Percentiles rank a stretch among this genome's conserved stretches.
These are phyloP conservation scores for Avena insularis DNA, from an alignment of 176 grass and related monocot genomes.

Conservation along the genomic window DNA sequence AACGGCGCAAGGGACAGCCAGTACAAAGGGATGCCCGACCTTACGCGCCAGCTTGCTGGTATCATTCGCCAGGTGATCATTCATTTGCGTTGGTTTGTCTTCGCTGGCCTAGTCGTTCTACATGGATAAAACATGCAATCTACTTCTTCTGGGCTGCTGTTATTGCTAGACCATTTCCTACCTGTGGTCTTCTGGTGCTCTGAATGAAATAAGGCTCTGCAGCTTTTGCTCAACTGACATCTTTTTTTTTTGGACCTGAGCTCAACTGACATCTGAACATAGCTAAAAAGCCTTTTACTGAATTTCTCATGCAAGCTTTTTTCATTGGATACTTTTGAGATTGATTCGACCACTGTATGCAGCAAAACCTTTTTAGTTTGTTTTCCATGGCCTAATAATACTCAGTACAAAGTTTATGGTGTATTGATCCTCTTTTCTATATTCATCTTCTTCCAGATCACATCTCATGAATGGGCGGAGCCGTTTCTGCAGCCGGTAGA, in stretches of 20 bases:
- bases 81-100: background rate
- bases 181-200: background rate
- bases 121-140: background rate
- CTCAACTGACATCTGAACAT: background rate
- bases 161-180: background rate
- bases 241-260: too few species aligned
- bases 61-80: conserved; percentile 68
- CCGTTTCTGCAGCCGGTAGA: conserved; percentile 90
- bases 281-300: conserved; percentile 21
- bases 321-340: background rate
- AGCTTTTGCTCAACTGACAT: background rate
- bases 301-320: background rate
- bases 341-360: too few species aligned
- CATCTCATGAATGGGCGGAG: conserved; percentile 60
- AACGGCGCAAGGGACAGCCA: conserved; percentile 38
- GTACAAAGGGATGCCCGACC: conserved; percentile 67
- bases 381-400: background rate
- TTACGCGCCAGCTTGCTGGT: conserved; percentile 68
- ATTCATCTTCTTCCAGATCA: conserved; percentile 65
- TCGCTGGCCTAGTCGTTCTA: background rate
- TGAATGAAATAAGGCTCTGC: background rate
- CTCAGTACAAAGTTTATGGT: conserved; percentile 14
- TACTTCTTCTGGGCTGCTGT: background rate
- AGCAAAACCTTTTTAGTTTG: too few species aligned
- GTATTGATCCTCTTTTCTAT: conserved; percentile 34